A percentile compares a stretch with the other conserved stretches of the same genome.
Evolutionary conservation across 1,139 yeast genomes (phyloP).

Genomic region (Taiozyma sp.): DNA sequence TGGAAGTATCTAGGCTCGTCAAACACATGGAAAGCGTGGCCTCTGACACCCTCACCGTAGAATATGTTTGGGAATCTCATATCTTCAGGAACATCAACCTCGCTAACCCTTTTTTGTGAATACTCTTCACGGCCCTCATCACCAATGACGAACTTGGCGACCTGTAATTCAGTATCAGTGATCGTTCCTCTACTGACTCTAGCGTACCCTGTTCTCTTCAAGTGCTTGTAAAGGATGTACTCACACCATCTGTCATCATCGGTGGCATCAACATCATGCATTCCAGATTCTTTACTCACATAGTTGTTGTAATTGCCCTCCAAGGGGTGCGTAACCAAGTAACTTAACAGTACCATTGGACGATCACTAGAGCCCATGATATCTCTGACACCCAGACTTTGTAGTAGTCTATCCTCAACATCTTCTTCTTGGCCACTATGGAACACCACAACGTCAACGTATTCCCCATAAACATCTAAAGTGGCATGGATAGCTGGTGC

Average conservation of each 20-base stretch:
- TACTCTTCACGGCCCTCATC: conserved; percentile 41
- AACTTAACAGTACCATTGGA: conserved; percentile 82
- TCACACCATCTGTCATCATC: conserved; percentile 99
- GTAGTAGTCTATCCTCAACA: conserved; percentile 85
- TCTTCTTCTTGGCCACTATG: conserved; percentile 99
- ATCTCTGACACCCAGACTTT: conserved; percentile 69
- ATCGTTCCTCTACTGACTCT: conserved; percentile 90
- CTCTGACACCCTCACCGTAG: conserved; percentile 92
- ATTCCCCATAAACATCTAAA: conserved; percentile 80
- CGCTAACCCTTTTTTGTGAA: conserved; percentile 52
- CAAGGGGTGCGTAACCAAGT: conserved; percentile 81
- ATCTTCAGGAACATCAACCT: conserved; percentile 52
- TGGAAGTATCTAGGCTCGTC: conserved; percentile 74
- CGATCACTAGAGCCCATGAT: conserved; percentile 76
- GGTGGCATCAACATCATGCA: conserved; percentile 88
- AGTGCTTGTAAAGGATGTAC: conserved; percentile 81
- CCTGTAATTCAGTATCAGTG: conserved; percentile 95
- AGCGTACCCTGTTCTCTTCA: conserved; percentile 90
- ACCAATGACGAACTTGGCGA: conserved; percentile 80
- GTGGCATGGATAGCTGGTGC: conserved; percentile 99
- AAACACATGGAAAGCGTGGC: conserved; percentile 90
- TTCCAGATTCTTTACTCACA: conserved; percentile 77
- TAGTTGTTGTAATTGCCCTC: conserved; percentile 90
- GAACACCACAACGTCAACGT: conserved; percentile 91
- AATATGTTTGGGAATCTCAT: conserved; percentile 79